A percentile compares a stretch with the other conserved stretches of the same genome.
Evolutionary conservation across 2,329 filamentous ascomycete species (phyloP).

Genomic region (Aspergillus eucalypticola): DNA sequence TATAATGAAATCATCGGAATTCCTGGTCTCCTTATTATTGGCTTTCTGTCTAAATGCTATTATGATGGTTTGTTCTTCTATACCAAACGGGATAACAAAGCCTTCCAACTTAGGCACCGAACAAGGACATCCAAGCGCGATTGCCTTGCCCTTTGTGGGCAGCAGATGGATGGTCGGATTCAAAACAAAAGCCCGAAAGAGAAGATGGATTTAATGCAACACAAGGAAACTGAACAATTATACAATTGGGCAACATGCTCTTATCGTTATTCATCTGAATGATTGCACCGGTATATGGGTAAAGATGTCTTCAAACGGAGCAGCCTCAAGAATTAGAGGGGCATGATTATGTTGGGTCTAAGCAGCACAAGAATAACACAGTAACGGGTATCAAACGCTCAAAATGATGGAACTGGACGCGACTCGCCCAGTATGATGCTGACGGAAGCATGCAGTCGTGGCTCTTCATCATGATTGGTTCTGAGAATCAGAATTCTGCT

Average conservation of each 20-base stretch:
- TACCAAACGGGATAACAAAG: background rate
- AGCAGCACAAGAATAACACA: slow-evolving; percentile 15
- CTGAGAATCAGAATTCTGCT: background rate
- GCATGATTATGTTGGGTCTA: slow-evolving; percentile 11
- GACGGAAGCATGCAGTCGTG: slow-evolving; percentile 11
- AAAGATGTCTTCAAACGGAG: slow-evolving; percentile 8
- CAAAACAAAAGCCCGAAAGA: background rate
- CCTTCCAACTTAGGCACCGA: background rate
- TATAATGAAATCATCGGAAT: too few relatives aligned
- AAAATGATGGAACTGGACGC: slow-evolving; percentile 18
- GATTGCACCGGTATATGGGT: slow-evolving; percentile 7
- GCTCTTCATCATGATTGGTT: slow-evolving; percentile 5
- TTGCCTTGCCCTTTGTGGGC: too few relatives aligned
- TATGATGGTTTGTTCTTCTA: background rate
- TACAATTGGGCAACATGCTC: background rate
- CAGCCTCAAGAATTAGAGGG: slow-evolving; percentile 7
- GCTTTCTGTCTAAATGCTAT: background rate
- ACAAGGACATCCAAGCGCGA: background rate
- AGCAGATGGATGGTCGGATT: too few relatives aligned
- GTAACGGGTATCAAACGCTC: slow-evolving; percentile 25
- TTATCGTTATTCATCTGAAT: background rate
- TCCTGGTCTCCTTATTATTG: background rate
- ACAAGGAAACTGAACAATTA: background rate
- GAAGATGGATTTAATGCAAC: background rate
- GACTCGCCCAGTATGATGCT: slow-evolving; percentile 2